A percentile compares a stretch with the other conserved stretches of the same genome.
phyloP scores from a whole-genome alignment of 1,284 basidiomycete species.

The Wallemia hederae region DNA sequence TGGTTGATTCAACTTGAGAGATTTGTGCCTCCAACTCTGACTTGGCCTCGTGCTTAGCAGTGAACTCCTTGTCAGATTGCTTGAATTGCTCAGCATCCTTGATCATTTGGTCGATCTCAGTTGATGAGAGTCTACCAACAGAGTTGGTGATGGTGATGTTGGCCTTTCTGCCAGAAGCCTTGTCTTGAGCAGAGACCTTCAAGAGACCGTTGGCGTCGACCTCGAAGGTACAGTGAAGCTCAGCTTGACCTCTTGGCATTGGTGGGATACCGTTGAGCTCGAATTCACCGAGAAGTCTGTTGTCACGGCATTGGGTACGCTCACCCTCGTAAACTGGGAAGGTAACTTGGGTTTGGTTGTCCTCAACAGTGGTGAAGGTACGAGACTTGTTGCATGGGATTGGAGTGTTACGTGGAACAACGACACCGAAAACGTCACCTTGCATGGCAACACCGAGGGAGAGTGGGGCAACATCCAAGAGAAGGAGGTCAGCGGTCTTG shows the following conservation, averaged over 20 bases:
- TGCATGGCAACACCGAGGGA: conserved; percentile 97
- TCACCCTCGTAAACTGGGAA: conserved; percentile 98
- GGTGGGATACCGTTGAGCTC: conserved; percentile 89
- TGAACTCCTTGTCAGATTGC: conserved; percentile 86
- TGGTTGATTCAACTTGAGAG: conserved; percentile 73
- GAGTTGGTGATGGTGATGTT: conserved; percentile 81
- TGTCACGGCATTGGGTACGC: conserved; percentile 87
- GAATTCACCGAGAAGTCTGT: conserved; percentile 86
- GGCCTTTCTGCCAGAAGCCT: conserved; percentile 80
- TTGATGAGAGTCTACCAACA: conserved; percentile 72
- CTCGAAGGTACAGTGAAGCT: conserved; percentile 63
- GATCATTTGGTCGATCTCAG: conserved; percentile 95
- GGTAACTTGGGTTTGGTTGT: conserved; percentile 91
- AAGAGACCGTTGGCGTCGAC: conserved; percentile 88
- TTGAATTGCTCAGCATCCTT: conserved; percentile 91
- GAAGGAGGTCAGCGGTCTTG: conserved; percentile 74
- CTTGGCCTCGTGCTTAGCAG: conserved; percentile 81
- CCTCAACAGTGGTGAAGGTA: conserved; percentile 88
- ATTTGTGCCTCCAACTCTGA: conserved; percentile 85
- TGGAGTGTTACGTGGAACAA: conserved; percentile 86
- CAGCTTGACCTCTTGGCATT: conserved; percentile 83
- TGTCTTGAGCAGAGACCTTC: conserved; percentile 82
- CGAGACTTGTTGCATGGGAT: conserved; percentile 91
- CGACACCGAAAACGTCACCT: conserved; percentile 84
- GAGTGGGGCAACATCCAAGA: conserved; percentile 83